phyloP scores from a whole-genome alignment of 2,329 filamentous ascomycete genomes.

The Colletotrichum falcatum region DNA sequence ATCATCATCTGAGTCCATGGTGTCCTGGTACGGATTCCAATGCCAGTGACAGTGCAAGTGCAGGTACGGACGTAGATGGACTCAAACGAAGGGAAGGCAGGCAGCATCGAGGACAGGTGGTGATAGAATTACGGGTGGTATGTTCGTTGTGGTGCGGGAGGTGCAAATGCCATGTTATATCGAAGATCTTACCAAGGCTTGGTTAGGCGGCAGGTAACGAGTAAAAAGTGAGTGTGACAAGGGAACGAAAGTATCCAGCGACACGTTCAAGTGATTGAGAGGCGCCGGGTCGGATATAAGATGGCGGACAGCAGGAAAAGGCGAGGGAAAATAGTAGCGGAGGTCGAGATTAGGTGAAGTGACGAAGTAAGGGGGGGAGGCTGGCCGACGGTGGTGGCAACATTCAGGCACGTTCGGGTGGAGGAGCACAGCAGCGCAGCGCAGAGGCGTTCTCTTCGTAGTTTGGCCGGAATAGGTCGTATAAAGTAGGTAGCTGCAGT shows the following conservation, averaged over 20 bases:
- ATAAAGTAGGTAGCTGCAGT: conserved; percentile 9
- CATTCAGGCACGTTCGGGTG: conserved; percentile 15
- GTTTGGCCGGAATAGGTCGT: conserved; percentile 7
- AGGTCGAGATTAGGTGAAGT: conserved; percentile 8
- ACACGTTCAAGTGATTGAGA: background rate
- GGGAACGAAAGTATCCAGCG: background rate
- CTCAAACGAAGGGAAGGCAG: conserved; percentile 29
- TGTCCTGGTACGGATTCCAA: conserved; percentile 12
- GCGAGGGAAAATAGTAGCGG: background rate
- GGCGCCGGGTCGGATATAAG: background rate
- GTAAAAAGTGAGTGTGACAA: background rate
- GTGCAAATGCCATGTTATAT: conserved; percentile 22
- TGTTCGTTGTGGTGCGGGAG: background rate
- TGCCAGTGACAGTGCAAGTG: conserved; percentile 8
- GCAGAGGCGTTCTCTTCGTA: conserved; percentile 12
- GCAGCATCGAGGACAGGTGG: conserved; percentile 23
- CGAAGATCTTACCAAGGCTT: conserved; percentile 3
- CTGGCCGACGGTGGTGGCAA: conserved; percentile 34
- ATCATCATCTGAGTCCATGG: conserved; percentile 38
- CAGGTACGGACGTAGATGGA: conserved; percentile 7
- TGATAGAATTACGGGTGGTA: conserved; percentile 17
- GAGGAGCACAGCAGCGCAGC: conserved; percentile 8
- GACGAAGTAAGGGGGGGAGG: conserved; percentile 11
- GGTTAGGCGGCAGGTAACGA: background rate
- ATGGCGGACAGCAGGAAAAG: background rate